Evolutionary conservation across 2,329 filamentous ascomycete species (phyloP).

Genomic region (Fonsecaea pedrosoi): DNA sequence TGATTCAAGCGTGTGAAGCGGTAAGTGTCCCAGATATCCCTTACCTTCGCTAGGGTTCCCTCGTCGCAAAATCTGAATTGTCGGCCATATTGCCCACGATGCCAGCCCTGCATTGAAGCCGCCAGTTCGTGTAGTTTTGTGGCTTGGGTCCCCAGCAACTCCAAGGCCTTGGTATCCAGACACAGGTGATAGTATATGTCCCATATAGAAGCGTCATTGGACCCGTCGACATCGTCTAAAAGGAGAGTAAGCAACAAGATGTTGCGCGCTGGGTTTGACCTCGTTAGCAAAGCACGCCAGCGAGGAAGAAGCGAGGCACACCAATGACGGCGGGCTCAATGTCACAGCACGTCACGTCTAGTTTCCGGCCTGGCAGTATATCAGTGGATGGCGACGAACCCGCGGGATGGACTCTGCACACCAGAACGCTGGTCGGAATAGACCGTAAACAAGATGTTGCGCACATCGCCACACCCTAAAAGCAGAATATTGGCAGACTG

Average conservation of each 20-base stretch:
- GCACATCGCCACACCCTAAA: slow-evolving; percentile 64
- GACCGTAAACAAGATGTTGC: slow-evolving; percentile 63
- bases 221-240: slow-evolving; percentile 48
- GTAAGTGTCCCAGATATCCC: slow-evolving; percentile 52
- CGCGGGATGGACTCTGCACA: slow-evolving; percentile 6
- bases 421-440: slow-evolving; percentile 48
- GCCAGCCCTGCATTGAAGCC: slow-evolving; percentile 54
- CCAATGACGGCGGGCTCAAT: slow-evolving; percentile 58
- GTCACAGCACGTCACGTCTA: slow-evolving; percentile 67
- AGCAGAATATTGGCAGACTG: slow-evolving; percentile 59
- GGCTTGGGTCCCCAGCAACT: slow-evolving; percentile 52
- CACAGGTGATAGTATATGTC: slow-evolving; percentile 63
- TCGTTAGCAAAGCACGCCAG: slow-evolving; percentile 2
- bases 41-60: slow-evolving; percentile 49
- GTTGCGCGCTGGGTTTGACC: slow-evolving; percentile 58
- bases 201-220: slow-evolving; percentile 52
- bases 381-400: slow-evolving; percentile 11
- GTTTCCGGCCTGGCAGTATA: slow-evolving; percentile 43
- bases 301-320: slow-evolving; percentile 41
- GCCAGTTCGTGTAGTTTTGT: slow-evolving; percentile 53
- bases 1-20: not conserved
- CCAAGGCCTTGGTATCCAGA: slow-evolving; percentile 49
- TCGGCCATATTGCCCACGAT: slow-evolving; percentile 52
- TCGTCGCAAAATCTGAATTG: slow-evolving; percentile 59
- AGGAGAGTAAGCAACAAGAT: slow-evolving; percentile 60